These are phyloP conservation scores for Taphrina confusa DNA, from an alignment of 1,139 yeast genomes.

Conservation along the genomic window DNA sequence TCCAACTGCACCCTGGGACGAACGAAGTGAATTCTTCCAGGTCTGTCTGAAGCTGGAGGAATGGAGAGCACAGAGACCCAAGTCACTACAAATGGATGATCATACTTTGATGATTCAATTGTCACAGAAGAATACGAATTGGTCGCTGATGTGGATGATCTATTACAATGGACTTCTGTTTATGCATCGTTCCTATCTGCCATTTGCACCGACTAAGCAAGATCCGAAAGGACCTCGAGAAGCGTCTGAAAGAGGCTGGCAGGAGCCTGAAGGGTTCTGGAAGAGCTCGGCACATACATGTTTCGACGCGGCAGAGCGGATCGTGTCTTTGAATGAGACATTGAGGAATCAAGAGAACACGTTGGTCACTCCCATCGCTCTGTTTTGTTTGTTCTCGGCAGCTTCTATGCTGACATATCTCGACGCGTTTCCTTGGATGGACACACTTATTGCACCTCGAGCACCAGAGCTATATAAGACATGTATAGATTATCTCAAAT, in stretches of 20 bases:
- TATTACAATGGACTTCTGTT: constrained; percentile 28
- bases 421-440: constrained; percentile 29
- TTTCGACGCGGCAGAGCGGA: constrained; percentile 26
- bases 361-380: constrained; percentile 22
- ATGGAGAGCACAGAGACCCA: constrained; percentile 29
- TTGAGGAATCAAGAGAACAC: constrained; percentile 12
- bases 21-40: constrained; percentile 13
- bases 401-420: constrained; percentile 26
- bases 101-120: constrained; percentile 25
- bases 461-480: constrained; percentile 12
- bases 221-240: constrained; percentile 33
- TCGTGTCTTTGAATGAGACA: constrained; percentile 22
- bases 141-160: constrained; percentile 27
- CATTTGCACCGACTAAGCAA: constrained; percentile 31
- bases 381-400: constrained; percentile 23
- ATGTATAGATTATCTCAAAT: constrained; percentile 11
- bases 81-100: constrained; percentile 23
- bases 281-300: constrained; percentile 22
- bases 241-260: constrained; percentile 30
- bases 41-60: constrained; percentile 17
- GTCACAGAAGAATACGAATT: constrained; percentile 25
- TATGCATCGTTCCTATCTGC: constrained; percentile 31
- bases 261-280: constrained; percentile 29
- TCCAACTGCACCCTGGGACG: constrained; percentile 26
- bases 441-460: constrained; percentile 20